phyloP scores from a whole-genome alignment of 1,284 basidiomycete genomes.

The Malassezia pachydermatis region DNA sequence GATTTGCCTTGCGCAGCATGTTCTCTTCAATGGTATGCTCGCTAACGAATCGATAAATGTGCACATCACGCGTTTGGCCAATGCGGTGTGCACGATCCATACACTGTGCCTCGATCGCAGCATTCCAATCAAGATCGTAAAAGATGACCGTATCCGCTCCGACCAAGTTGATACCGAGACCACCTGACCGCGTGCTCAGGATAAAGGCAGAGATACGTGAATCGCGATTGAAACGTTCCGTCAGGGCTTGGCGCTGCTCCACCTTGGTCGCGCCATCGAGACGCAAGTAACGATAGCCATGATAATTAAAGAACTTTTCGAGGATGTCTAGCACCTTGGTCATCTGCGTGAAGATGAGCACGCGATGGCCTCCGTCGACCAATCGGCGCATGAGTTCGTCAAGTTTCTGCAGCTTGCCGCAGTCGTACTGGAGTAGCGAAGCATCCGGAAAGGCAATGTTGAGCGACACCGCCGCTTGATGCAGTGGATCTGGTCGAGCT shows the following conservation, averaged over 20 bases:
- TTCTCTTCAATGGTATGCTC: slow-evolving; percentile 89
- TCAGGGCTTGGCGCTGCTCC: slow-evolving; percentile 87
- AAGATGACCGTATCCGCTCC: slow-evolving; percentile 95
- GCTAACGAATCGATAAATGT: slow-evolving; percentile 91
- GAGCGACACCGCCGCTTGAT: slow-evolving; percentile 66
- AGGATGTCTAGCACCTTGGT: slow-evolving; percentile 86
- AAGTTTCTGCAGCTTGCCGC: slow-evolving; percentile 84
- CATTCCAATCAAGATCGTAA: slow-evolving; percentile 96
- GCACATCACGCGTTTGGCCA: slow-evolving; percentile 90
- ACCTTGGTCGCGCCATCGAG: slow-evolving; percentile 91
- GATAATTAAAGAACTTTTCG: slow-evolving; percentile 82
- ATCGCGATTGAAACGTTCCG: slow-evolving; percentile 92
- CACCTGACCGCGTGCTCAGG: slow-evolving; percentile 80
- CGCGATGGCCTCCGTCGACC: slow-evolving; percentile 75
- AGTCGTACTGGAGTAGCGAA: slow-evolving; percentile 85
- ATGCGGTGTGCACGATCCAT: slow-evolving; percentile 92
- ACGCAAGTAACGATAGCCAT: slow-evolving; percentile 83
- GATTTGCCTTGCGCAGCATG: slow-evolving; percentile 88
- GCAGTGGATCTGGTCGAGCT: slow-evolving; percentile 53
- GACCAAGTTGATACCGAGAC: slow-evolving; percentile 84
- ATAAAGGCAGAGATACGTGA: slow-evolving; percentile 85
- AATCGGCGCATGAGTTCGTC: slow-evolving; percentile 67
- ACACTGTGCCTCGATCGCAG: slow-evolving; percentile 92
- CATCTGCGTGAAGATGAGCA: slow-evolving; percentile 96
- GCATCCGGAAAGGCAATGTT: slow-evolving; percentile 90